phyloP scores from a whole-genome alignment of 306 rosid genomes.

The Betula pendula region DNA sequence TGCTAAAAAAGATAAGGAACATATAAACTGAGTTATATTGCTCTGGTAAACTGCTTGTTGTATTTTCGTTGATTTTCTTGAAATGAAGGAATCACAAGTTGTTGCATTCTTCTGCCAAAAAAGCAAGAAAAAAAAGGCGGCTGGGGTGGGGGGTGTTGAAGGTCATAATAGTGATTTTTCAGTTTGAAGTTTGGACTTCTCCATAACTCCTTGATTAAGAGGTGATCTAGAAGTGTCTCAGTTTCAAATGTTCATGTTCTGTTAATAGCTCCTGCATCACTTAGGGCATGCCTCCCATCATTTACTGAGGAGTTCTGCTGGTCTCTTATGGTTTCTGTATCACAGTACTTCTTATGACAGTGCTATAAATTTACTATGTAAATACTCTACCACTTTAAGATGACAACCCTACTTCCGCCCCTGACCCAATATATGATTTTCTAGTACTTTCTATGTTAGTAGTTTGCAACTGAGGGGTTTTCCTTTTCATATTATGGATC shows the following conservation, averaged over 20 bases:
- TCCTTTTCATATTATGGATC: background rate
- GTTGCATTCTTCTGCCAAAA: too few relatives aligned
- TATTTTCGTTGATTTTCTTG: too few relatives aligned
- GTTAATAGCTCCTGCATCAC: background rate
- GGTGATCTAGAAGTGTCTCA: background rate
- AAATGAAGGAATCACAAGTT: too few relatives aligned
- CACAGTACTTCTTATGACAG: too few relatives aligned
- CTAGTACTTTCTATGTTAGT: too few relatives aligned
- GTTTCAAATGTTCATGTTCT: background rate
- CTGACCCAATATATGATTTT: too few relatives aligned
- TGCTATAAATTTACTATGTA: too few relatives aligned
- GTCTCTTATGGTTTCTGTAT: background rate
- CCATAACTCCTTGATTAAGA: background rate
- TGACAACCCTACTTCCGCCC: too few relatives aligned
- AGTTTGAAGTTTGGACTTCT: background rate
- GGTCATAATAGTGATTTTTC: background rate
- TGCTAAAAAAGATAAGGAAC: background rate
- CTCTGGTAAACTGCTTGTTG: too few relatives aligned
- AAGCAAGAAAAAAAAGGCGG: too few relatives aligned
- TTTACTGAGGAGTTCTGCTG: background rate
- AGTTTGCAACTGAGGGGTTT: too few relatives aligned
- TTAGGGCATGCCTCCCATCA: background rate
- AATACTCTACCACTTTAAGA: too few relatives aligned
- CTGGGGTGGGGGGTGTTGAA: background rate
- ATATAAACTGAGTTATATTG: background rate